phyloP scores from a whole-genome alignment of 805 yeast genomes.

The Torulaspora microellipsoides region DNA sequence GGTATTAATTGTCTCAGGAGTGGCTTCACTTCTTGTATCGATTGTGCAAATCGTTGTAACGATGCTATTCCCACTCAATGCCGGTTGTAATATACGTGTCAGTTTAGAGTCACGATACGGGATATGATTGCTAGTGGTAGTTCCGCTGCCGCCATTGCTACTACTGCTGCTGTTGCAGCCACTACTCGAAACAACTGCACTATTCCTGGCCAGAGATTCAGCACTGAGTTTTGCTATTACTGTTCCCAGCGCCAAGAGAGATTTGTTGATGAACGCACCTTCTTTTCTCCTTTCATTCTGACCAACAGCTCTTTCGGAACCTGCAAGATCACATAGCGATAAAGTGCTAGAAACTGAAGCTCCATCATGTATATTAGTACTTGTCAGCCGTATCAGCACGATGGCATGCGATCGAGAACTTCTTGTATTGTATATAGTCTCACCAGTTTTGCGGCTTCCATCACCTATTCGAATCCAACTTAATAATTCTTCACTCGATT shows the following conservation, averaged over 20 bases:
- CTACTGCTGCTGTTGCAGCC: constrained; percentile 13
- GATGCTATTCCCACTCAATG: constrained; percentile 79
- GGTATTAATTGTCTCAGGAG: constrained; percentile 82
- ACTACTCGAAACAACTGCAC: constrained; percentile 13
- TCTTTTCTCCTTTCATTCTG: constrained; percentile 78
- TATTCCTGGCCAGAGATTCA: constrained; percentile 24
- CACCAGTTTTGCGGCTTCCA: constrained; percentile 68
- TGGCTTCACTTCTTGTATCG: constrained; percentile 54
- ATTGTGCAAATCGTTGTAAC: constrained; percentile 86
- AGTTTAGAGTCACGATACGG: constrained; percentile 93
- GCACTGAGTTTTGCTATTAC: constrained; percentile 78
- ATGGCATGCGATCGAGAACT: constrained; percentile 92
- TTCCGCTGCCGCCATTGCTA: constrained; percentile 13
- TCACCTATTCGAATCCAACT: constrained; percentile 65
- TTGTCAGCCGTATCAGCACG: constrained; percentile 58
- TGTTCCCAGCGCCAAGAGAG: constrained; percentile 82
- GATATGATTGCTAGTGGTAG: constrained; percentile 48
- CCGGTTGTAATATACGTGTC: constrained; percentile 86
- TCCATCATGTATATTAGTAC: constrained; percentile 40
- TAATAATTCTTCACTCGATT: constrained; percentile 55
- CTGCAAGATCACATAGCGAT: constrained; percentile 91
- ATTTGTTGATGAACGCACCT: constrained; percentile 89
- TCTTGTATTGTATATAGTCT: constrained; percentile 83
- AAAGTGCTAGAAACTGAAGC: constrained; percentile 51
- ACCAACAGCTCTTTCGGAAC: constrained; percentile 80